Evolutionary conservation across 2,329 filamentous ascomycete species (phyloP), one percentile per base, ranked within the genome.

Genomic region (Alternaria metachromatica): DNA sequence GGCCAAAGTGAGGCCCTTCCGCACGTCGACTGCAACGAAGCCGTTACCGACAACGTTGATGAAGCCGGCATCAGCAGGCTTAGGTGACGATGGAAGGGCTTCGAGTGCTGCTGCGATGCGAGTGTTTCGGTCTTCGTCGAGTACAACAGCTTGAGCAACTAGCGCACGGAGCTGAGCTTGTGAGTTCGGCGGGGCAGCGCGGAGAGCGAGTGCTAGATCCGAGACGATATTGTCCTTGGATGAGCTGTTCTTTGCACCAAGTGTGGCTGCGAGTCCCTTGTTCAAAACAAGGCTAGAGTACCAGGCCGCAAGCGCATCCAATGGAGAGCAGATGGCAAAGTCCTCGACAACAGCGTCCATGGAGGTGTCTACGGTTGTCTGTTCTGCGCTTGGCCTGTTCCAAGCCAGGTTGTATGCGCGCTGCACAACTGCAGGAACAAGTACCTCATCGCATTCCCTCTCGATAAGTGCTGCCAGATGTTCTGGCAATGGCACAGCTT

Each of bases 261-360:
- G 84, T 37, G 87, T 89, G 15, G 84, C 84, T 12, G 89, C 83
- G 26, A 97, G 85, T 3, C 88, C 89, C 61, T 87, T 86, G 72
- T 94, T 92, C 41, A 97, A 82, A 12, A 88, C 84, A 59, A 90
- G 85, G 67, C 89, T 93, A 0, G 94, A 96, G 84, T 90, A 96
- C 94, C 94, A 97, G 3, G 94, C 93, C 7, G 94, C 93, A 55
- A 97, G 88, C 12, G 93, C 94, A 79, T 97, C 95, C 68, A 97
- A 87, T 0, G 94, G 93, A 18, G 93, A 96, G 56, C 92, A 89
- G 64, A 97, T 92, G 3, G 93, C 90, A 56, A 89, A 88, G 73
- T 97, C 95, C 63, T 96, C 92, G 4, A 96, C 92, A 1, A 97
- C 93, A 6, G 88, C 86, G 75, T 96, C 92, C 85, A 96, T 91